A percentile compares a stretch with the other conserved stretches of the same genome.
phyloP scores from a whole-genome alignment of 2,329 filamentous ascomycete species.

The Aspergillus pseudoglaucus region DNA sequence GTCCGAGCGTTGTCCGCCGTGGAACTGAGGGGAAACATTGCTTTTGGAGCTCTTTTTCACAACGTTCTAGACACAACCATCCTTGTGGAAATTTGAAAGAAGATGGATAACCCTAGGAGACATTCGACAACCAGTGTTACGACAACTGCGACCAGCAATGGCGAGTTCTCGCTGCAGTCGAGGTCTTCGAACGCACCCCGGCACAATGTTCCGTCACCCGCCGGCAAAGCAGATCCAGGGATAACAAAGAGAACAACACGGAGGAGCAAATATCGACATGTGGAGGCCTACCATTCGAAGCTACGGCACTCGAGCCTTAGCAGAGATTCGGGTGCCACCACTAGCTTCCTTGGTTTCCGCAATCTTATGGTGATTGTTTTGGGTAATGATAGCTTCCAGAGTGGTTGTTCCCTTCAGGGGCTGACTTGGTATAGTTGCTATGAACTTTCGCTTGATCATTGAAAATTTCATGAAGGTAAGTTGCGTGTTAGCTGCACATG shows the following conservation, averaged over 20 bases:
- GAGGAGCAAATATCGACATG: conserved; percentile 77
- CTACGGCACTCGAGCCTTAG: conserved; percentile 73
- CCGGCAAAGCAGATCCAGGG: conserved; percentile 5
- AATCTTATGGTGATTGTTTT: conserved; percentile 95
- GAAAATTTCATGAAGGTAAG: conserved; percentile 90
- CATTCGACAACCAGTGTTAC: conserved; percentile 3
- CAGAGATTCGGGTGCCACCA: conserved; percentile 66
- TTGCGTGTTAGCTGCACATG: neutral
- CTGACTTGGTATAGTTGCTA: conserved; percentile 58
- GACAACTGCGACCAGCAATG: conserved; percentile 16
- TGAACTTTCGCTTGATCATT: conserved; percentile 88
- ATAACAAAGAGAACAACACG: conserved; percentile 19
- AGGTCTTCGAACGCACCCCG: conserved; percentile 7
- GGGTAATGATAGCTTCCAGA: conserved; percentile 48
- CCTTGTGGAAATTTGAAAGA: neutral
- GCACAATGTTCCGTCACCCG: conserved; percentile 1
- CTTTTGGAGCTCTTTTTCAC: neutral
- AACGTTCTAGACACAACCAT: neutral
- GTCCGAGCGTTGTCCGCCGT: neutral
- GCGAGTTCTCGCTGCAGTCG: conserved; percentile 12
- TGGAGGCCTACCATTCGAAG: conserved; percentile 74
- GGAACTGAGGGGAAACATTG: neutral
- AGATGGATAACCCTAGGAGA: conserved; percentile 3
- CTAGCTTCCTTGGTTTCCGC: conserved; percentile 87
- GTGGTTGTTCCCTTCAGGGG: conserved; percentile 5